Base-by-base conservation (phyloP, 2,329 filamentous ascomycete genomes). In the Fusarium sp. region DNA sequence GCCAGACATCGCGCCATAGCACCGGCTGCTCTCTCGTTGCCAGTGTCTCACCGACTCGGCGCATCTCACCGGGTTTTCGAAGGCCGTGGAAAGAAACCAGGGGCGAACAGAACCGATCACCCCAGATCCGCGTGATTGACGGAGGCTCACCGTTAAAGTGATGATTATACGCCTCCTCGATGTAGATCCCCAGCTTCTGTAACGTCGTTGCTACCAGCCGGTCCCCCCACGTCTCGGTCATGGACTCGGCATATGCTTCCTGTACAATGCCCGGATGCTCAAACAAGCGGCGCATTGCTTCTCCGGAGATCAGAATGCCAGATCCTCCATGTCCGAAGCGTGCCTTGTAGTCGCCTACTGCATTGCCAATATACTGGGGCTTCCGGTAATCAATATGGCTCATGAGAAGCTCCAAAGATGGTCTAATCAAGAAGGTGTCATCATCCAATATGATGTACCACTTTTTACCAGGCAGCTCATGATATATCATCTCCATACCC, bases 401-500 rank as follows among this genome's bases (percentile, higher is more conserved):
- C 15, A 88, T 77, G 14, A 88, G 75, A 3, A 82, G 74, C 41
- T 78, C 76, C 27, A 88, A 74, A 14, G 85, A 85, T 4, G 82
- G 78, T 51, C 80, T 80, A 44, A 87, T 78, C 44, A 88, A 73
- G 71, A 83, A 88, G 1, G 84, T 88, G 71, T 88, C 85, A 73
- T 88, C 86, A 74, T 88, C 85, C 15, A 86, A 75, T 65, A 88
- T 82, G 63, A 87, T 74, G 70, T 87, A 88, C 86, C 86, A 88
- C 72, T 86, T 85, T 77, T 87, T 88, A 62, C 79, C 74, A 0
- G 85, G 85, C 71, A 87, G 78, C 17, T 76, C 78, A 39, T 78
- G 75, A 77, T 83, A 86, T 20, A 83, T 78, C 62, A 85, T 80
- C 67, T 87, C 83, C 67, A 88, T 81, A 43, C 84, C 83, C 40